Conservation (phyloP, 1,284 basidiomycete species). For the Tremellales sp. region DNA sequence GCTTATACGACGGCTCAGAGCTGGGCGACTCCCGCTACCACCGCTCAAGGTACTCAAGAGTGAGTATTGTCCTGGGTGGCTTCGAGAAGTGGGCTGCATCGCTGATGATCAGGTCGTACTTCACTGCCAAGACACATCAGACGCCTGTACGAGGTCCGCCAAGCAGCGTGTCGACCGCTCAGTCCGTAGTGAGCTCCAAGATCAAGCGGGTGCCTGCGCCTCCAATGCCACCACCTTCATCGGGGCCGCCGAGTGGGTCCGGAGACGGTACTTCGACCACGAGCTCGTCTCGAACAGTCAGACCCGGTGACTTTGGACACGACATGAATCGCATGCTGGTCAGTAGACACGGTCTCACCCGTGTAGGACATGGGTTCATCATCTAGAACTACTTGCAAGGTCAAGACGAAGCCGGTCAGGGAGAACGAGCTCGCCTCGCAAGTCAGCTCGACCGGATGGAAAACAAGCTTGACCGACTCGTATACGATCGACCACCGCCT, state of each 20-base stretch:
- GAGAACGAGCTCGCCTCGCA: slow-evolving; percentile 29
- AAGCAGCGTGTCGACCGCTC: slow-evolving; percentile 27
- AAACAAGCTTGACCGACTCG: slow-evolving; percentile 30
- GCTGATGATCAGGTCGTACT: slow-evolving; percentile 12
- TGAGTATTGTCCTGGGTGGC: slow-evolving; percentile 7
- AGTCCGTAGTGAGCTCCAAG: slow-evolving; percentile 15
- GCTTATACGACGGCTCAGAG: slow-evolving; percentile 16
- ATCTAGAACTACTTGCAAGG: slow-evolving; percentile 39
- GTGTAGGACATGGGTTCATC: neutral
- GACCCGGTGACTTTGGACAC: slow-evolving; percentile 5
- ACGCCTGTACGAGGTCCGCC: slow-evolving; percentile 9
- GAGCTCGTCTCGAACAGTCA: slow-evolving; percentile 1
- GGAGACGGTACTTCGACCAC: neutral
- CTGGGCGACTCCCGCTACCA: slow-evolving; percentile 19
- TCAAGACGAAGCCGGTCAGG: slow-evolving; percentile 37
- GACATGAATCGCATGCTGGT: slow-evolving; percentile 29
- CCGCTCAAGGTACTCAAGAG: slow-evolving; percentile 12
- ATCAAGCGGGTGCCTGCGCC: slow-evolving; percentile 26
- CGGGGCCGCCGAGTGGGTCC: slow-evolving; percentile 5
- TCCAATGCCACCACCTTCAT: slow-evolving; percentile 9
- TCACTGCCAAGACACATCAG: slow-evolving; percentile 14
- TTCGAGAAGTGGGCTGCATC: neutral
- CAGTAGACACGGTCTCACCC: slow-evolving; percentile 1
- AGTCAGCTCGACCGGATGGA: slow-evolving; percentile 46
- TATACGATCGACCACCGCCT: slow-evolving; percentile 31